These are phyloP conservation scores for Colletotrichum brevisporum DNA, from an alignment of 2,329 filamentous ascomycete genomes.

Conservation along the genomic window DNA sequence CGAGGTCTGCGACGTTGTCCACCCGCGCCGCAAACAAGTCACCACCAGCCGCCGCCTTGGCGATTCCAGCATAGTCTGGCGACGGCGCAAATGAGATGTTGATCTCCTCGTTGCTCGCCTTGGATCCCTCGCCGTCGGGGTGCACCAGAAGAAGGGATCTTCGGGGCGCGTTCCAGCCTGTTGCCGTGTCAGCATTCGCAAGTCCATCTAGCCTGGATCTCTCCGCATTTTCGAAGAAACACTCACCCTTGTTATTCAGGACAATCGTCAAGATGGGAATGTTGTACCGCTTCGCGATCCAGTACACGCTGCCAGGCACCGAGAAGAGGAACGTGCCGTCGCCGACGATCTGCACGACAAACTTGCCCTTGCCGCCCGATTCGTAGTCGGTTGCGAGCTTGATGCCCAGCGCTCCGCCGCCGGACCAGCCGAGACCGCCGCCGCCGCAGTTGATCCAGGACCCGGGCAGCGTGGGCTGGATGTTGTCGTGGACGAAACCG, in stretches of 20 bases:
- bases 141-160: constrained; percentile 60
- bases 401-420: constrained; percentile 81
- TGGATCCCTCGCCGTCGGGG: constrained; percentile 57
- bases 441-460: constrained; percentile 87
- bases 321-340: constrained; percentile 71
- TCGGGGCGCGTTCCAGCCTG: constrained; percentile 62
- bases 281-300: constrained; percentile 67
- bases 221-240: constrained; percentile 16
- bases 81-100: constrained; percentile 62
- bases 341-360: constrained; percentile 70
- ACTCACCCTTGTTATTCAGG: constrained; percentile 68
- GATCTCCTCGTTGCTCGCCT: constrained; percentile 60
- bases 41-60: constrained; percentile 54
- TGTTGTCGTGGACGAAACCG: constrained; percentile 76
- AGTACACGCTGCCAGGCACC: constrained; percentile 68
- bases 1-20: constrained; percentile 61
- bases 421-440: constrained; percentile 85
- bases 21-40: constrained; percentile 65
- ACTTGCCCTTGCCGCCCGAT: constrained; percentile 60
- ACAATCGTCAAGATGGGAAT: constrained; percentile 70
- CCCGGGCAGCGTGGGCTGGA: constrained; percentile 77
- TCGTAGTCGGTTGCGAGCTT: constrained; percentile 73
- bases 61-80: constrained; percentile 56
- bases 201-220: not conserved
- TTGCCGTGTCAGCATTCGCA: constrained; percentile 9